phyloP scores from a whole-genome alignment of 768 basidiomycete genomes.

The Boletus edulis region DNA sequence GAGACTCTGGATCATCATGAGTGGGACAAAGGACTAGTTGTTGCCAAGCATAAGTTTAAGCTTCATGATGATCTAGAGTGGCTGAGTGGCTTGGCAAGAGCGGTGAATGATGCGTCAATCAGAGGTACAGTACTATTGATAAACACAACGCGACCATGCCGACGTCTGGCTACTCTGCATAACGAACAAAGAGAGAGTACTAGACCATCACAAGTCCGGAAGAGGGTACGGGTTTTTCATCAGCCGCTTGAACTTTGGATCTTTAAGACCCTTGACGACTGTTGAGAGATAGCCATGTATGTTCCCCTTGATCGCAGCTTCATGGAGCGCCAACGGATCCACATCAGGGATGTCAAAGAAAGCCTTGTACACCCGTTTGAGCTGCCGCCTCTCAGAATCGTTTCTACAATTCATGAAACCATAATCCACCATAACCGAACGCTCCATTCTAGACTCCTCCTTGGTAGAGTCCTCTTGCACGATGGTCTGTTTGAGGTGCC shows the following conservation, averaged over 20 bases:
- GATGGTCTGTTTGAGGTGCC: neutral
- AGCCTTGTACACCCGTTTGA: neutral
- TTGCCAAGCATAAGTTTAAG: too few species aligned
- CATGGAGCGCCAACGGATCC: neutral
- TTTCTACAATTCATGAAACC: conserved; percentile 3
- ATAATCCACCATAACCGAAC: neutral
- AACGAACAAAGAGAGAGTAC: too few species aligned
- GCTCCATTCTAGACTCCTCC: neutral
- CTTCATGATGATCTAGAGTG: too few species aligned
- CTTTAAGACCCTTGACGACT: neutral
- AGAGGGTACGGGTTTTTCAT: conserved; percentile 1
- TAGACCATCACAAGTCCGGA: neutral
- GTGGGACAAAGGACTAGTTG: too few species aligned
- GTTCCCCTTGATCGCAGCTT: neutral
- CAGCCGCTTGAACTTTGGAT: neutral
- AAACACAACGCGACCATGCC: too few species aligned
- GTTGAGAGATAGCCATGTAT: neutral
- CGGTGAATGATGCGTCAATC: too few species aligned
- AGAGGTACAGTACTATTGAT: too few species aligned
- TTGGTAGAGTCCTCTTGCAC: neutral
- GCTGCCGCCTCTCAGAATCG: neutral
- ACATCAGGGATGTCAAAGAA: neutral
- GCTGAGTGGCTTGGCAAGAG: too few species aligned
- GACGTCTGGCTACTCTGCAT: too few species aligned
- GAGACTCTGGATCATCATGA: too few species aligned